Percentiles rank a stretch among this genome's conserved stretches.
Evolutionary conservation across 129 eudicot genomes (phyloP).

Genomic region (Arctium minus): DNA sequence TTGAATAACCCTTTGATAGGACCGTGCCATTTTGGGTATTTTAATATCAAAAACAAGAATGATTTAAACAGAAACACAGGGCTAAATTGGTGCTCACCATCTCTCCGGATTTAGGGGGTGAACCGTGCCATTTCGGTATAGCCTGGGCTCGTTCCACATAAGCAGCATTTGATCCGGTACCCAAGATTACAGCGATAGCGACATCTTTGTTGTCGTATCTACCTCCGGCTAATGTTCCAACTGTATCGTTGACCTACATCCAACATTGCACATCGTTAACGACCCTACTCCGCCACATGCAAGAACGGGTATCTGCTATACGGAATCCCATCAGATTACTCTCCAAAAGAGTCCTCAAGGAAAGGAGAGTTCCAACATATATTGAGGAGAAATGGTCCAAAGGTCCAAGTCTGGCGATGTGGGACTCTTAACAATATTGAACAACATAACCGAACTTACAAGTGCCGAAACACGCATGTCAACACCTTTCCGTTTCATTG

Average conservation of each 20-base stretch:
- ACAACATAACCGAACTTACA: conserved; percentile 37
- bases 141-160: conserved; percentile 88
- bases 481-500: conserved; percentile 70
- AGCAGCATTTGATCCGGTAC: conserved; percentile 94
- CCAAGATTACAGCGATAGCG: conserved; percentile 76
- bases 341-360: not conserved
- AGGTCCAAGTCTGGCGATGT: not conserved
- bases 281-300: not conserved
- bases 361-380: not conserved
- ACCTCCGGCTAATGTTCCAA: conserved; percentile 97
- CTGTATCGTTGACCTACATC: conserved; percentile 82
- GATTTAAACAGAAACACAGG: not conserved
- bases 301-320: not conserved
- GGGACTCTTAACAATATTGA: not conserved
- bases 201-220: conserved; percentile 58
- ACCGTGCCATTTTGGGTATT: not conserved
- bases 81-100: conserved; percentile 46
- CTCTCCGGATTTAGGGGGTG: conserved; percentile 81
- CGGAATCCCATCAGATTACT: not conserved
- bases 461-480: conserved; percentile 81
- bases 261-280: not conserved
- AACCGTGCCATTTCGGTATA: conserved; percentile 90
- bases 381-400: not conserved
- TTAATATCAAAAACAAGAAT: not conserved
- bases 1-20: not conserved